Percentiles rank a stretch among this genome's conserved stretches.
These are phyloP conservation scores for Triticum aestivum DNA, from an alignment of 176 grass and related monocot genomes.

Conservation along the genomic window DNA sequence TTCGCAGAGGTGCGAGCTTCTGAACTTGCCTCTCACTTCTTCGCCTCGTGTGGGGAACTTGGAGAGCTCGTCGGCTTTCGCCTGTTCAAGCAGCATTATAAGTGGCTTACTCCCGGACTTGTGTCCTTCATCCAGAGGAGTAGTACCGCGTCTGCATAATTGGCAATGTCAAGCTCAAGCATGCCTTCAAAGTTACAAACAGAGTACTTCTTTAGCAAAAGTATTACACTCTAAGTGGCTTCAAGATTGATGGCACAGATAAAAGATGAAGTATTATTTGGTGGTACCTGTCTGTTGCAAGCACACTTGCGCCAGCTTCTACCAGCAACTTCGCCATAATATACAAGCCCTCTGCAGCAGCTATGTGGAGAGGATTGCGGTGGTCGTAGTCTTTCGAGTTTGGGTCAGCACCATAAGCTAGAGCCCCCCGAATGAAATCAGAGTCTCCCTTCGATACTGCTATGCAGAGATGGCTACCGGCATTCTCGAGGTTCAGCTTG, in stretches of 20 bases:
- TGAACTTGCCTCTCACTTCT: conserved; percentile 45
- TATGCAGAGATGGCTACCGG: conserved; percentile 67
- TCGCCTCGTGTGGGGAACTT: conserved; percentile 57
- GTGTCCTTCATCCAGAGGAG: conserved; percentile 70
- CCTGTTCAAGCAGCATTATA: conserved; percentile 59
- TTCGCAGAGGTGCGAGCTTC: not conserved
- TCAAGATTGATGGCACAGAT: not conserved
- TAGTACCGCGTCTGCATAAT: conserved; percentile 61
- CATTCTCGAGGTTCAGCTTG: conserved; percentile 59
- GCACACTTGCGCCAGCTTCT: conserved; percentile 82
- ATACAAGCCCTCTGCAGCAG: conserved; percentile 77
- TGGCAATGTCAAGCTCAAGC: not conserved
- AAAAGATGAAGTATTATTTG: not conserved
- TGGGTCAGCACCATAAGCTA: conserved; percentile 64
- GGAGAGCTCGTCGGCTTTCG: conserved; percentile 60
- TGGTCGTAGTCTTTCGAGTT: conserved; percentile 87
- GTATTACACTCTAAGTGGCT: too few relatives aligned
- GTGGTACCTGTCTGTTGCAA: conserved; percentile 64
- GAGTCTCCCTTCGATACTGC: conserved; percentile 64
- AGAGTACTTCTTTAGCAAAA: not conserved
- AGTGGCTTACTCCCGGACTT: conserved; percentile 67
- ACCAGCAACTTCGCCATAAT: conserved; percentile 70
- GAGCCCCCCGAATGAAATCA: conserved; percentile 70
- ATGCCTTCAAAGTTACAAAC: not conserved
- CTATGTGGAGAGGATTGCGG: conserved; percentile 87